Evolutionary conservation across 2,329 filamentous ascomycete species (phyloP).

Genomic region (Clonostachys byssicola): DNA sequence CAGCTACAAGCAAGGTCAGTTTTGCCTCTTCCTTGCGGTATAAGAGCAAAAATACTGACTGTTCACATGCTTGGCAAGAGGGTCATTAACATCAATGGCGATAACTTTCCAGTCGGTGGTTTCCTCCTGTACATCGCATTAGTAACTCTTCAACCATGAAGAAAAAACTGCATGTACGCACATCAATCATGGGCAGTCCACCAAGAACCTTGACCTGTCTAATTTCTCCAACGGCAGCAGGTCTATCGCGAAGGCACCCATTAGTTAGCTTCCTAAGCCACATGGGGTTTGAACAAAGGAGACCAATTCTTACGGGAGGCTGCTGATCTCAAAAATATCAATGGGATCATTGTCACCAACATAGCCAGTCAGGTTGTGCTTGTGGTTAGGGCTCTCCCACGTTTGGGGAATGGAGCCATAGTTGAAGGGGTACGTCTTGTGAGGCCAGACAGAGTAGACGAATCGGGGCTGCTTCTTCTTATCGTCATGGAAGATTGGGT

Average conservation of each 20-base stretch:
- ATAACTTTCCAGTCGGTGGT: constrained; percentile 36
- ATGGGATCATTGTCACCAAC: constrained; percentile 36
- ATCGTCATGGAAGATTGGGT: constrained; percentile 36
- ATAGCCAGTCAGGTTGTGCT: constrained; percentile 28
- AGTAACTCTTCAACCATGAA: not conserved
- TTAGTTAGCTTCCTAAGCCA: no score
- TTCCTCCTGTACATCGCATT: constrained; percentile 13
- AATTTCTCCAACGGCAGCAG: constrained; percentile 27
- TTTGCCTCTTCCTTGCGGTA: not conserved
- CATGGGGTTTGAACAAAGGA: no score
- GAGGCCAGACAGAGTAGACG: constrained; percentile 35
- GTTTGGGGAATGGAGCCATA: constrained; percentile 39
- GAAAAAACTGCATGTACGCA: constrained; percentile 6
- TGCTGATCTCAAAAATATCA: constrained; percentile 31
- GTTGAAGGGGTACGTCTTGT: constrained; percentile 35
- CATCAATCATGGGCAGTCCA: constrained; percentile 30
- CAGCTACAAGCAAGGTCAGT: constrained; percentile 14
- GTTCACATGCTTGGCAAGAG: constrained; percentile 24
- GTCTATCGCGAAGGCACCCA: constrained; percentile 4
- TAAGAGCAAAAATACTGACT: constrained; percentile 12
- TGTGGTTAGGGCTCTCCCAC: constrained; percentile 34
- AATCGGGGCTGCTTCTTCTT: constrained; percentile 27
- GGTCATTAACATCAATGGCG: constrained; percentile 28
- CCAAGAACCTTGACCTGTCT: constrained; percentile 36
- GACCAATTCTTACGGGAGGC: constrained; percentile 15